Base-by-base conservation (phyloP, 306 rosid species). In the peach (Prunus persica) region DNA sequence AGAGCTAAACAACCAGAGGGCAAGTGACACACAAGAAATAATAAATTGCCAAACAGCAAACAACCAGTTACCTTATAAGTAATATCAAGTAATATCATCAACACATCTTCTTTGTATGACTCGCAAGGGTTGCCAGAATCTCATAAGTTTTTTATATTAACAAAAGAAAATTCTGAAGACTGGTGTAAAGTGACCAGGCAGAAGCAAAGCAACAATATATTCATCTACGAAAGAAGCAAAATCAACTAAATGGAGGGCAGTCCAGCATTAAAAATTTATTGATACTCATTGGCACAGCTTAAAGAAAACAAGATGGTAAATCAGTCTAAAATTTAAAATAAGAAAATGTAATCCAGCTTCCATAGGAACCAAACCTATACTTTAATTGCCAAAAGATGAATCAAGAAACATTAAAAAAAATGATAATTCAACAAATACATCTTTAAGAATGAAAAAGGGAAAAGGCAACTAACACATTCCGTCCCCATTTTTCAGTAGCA, bases 401-500 rank as follows among this genome's bases (percentile, higher is more conserved):
- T 18, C 6, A 11, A 41, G 52, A 28, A 67, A 41, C 46, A 19
- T 43, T 9, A 62, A 68, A 51, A 45, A 82, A 71, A 16, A 47
- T n/a, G 38, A 51, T 20, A 30, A 76, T 62, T 52, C 71, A 78
- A 64, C 54, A 70, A 24, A 70, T 62, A 80, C 61, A 65, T 77
- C 19, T 50, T 56, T 12, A 55, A 52, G 51, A 32, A 27, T 7
- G 54, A 80, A 61, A 54, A 70, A 20, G 43, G 10, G 60, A 69
- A 76, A 80, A 65, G 65, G 84, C 67, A 86, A 92, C 96, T 76
- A 85, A 96, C 99, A 86, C 87, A 75, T 92, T 96, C 79, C 96
- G 92, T 55, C 97, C 99, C 98, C 99, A 96, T 86, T 89, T 96
- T 81, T 92, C 96, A 60, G 85, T 82, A 61, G 99, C 96, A 78